phyloP scores from a whole-genome alignment of 108 stramenopile species.

The Licmophora abbreviata region DNA sequence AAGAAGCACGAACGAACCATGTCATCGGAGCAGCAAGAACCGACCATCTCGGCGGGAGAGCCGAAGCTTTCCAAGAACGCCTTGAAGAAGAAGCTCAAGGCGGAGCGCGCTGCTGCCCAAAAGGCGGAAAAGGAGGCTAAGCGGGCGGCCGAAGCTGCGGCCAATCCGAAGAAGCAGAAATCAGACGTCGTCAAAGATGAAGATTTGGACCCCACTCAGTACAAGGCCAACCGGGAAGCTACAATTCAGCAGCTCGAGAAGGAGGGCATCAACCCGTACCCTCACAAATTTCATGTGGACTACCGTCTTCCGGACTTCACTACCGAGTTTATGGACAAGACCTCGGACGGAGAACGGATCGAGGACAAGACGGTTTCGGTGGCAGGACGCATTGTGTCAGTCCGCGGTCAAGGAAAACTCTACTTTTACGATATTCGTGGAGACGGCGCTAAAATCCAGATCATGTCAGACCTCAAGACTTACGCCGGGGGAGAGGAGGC shows the following conservation, averaged over 20 bases:
- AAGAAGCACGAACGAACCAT: conserved; percentile 18
- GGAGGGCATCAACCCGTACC: conserved; percentile 90
- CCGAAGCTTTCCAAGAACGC: conserved; percentile 58
- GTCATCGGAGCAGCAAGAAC: conserved; percentile 15
- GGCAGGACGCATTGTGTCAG: conserved; percentile 90
- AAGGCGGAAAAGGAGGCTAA: conserved; percentile 59
- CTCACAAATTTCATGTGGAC: conserved; percentile 96
- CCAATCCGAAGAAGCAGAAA: conserved; percentile 41
- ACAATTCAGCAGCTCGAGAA: conserved; percentile 73
- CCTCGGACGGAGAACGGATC: conserved; percentile 57
- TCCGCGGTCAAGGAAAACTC: conserved; percentile 95
- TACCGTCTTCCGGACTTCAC: conserved; percentile 87
- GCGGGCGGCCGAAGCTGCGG: conserved; percentile 36
- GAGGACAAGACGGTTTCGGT: conserved; percentile 71
- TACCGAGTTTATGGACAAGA: conserved; percentile 60
- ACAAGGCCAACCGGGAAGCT: conserved; percentile 86
- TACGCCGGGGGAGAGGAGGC: conserved; percentile 83
- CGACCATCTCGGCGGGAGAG: conserved; percentile 15
- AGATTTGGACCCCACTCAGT: conserved; percentile 90
- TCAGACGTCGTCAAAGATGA: conserved; percentile 63
- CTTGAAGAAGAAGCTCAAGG: conserved; percentile 65
- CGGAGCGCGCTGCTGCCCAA: conserved; percentile 48
- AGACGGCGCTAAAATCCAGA: conserved; percentile 93
- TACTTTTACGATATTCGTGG: conserved; percentile 95
- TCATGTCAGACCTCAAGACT: conserved; percentile 85